Percentiles rank a stretch among this genome's conserved stretches.
phyloP scores from a whole-genome alignment of 2,329 filamentous ascomycete species.

The Phialophora expanda region DNA sequence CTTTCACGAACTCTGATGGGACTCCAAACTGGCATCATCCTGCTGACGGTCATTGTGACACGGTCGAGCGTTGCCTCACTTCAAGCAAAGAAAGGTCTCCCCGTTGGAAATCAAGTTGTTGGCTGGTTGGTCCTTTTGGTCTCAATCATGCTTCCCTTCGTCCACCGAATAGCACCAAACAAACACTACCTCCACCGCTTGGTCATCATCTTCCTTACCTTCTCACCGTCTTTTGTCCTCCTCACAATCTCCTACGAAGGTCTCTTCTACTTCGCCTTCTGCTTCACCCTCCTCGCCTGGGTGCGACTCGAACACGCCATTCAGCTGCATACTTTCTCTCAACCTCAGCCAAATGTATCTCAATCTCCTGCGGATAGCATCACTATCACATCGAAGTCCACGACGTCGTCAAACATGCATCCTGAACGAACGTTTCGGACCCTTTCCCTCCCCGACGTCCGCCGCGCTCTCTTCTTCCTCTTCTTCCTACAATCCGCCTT shows the following conservation, averaged over 20 bases:
- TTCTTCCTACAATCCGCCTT: conserved; percentile 93
- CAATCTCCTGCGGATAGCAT: conserved; percentile 28
- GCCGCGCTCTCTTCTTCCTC: conserved; percentile 92
- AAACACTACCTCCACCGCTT: conserved; percentile 89
- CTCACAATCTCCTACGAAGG: conserved; percentile 97
- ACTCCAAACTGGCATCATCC: conserved; percentile 68
- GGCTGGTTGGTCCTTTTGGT: conserved; percentile 82
- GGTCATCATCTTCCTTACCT: conserved; percentile 86
- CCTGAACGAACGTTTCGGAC: conserved; percentile 60
- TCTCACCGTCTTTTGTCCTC: conserved; percentile 91
- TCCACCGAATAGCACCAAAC: conserved; percentile 80
- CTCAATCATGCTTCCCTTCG: conserved; percentile 78
- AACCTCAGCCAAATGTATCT: conserved; percentile 7
- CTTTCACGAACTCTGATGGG: conserved; percentile 54
- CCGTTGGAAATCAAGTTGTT: conserved; percentile 82
- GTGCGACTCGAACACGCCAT: conserved; percentile 86
- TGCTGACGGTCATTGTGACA: conserved; percentile 84
- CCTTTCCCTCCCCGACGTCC: conserved; percentile 79
- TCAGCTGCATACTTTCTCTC: conserved; percentile 38
- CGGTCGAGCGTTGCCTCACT: conserved; percentile 82
- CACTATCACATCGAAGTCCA: conserved; percentile 37
- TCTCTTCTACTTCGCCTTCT: conserved; percentile 92
- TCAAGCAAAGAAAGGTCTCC: conserved; percentile 82
- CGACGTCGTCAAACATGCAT: conserved; percentile 43
- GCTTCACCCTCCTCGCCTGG: conserved; percentile 81